Evolutionary conservation across 306 rosid genomes (phyloP).

Genomic region (Prosopis cineraria): DNA sequence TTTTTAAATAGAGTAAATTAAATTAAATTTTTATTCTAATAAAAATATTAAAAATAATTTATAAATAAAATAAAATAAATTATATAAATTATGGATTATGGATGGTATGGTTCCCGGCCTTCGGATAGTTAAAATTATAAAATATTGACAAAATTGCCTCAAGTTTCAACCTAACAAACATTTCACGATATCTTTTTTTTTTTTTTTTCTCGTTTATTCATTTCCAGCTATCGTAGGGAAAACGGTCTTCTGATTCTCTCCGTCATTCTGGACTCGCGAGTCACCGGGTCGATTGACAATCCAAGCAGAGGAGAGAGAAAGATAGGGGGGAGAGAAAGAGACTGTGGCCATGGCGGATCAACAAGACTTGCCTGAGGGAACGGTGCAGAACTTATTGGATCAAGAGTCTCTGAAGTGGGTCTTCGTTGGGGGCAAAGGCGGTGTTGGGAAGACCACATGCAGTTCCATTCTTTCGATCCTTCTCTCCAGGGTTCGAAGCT

Average conservation of each 20-base stretch:
- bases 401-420: conserved; percentile 94
- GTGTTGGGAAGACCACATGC: conserved; percentile 95
- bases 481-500: neutral
- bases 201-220: neutral
- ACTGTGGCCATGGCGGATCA: conserved; percentile 43
- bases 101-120: too few species aligned
- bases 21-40: too few species aligned
- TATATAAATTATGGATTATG: too few species aligned
- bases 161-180: too few species aligned
- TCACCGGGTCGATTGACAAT: neutral
- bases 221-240: neutral
- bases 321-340: neutral
- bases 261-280: neutral
- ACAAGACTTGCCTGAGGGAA: conserved; percentile 56
- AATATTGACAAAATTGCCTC: too few species aligned
- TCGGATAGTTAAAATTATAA: too few species aligned
- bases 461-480: conserved; percentile 82
- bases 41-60: too few species aligned
- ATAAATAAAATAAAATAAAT: too few species aligned
- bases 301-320: neutral
- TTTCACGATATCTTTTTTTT: too few species aligned
- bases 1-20: too few species aligned
- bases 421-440: conserved; percentile 97
- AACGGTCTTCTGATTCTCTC: neutral
- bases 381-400: conserved; percentile 76